A percentile compares a stretch with the other conserved stretches of the same genome.
These are phyloP conservation scores for Botrytis byssoidea DNA, from an alignment of 2,329 filamentous ascomycete species.

Conservation along the genomic window DNA sequence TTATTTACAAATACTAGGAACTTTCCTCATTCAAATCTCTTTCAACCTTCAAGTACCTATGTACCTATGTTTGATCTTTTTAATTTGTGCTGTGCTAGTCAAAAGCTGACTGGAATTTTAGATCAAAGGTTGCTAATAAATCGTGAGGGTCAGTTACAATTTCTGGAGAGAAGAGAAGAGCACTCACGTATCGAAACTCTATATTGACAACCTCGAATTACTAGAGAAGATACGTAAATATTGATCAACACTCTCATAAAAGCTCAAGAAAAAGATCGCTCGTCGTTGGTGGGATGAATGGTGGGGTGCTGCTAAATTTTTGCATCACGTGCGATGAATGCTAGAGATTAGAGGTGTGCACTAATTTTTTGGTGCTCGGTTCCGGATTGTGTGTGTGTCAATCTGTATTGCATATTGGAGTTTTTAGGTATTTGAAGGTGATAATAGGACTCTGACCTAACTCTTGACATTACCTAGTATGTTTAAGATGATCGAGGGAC, in stretches of 20 bases:
- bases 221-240: neutral
- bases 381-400: neutral
- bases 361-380: neutral
- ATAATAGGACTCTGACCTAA: neutral
- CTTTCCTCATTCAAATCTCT: neutral
- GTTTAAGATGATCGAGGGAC: neutral
- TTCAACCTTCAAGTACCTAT: neutral
- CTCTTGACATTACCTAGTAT: neutral
- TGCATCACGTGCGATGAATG: neutral
- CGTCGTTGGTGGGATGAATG: conserved; percentile 10
- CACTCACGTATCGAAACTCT: neutral
- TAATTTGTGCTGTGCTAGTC: neutral
- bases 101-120: neutral
- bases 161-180: neutral
- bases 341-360: neutral
- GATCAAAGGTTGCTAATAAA: neutral
- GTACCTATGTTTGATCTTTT: neutral
- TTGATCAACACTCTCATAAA: neutral
- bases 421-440: neutral
- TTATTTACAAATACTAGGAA: neutral
- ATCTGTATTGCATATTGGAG: neutral
- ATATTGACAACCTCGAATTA: neutral
- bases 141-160: neutral
- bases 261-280: neutral
- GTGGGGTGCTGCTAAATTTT: conserved; percentile 8